phyloP scores from a whole-genome alignment of 495 filamentous ascomycete genomes.

The Gamarada debralockiae region DNA sequence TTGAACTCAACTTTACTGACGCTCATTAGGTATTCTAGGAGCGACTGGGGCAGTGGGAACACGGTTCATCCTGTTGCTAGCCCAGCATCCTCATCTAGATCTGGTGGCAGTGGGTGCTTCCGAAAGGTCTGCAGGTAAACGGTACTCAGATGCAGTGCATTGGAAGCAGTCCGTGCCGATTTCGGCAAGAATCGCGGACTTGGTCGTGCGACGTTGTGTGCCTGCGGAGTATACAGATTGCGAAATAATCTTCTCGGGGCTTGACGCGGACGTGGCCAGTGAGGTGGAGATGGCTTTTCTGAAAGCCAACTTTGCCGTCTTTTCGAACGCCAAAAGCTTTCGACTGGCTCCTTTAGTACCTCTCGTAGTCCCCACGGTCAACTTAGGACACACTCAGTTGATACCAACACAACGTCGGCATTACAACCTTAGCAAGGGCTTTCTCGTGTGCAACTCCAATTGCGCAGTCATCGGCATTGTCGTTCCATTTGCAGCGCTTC shows the following conservation, averaged over 20 bases:
- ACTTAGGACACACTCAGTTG: slow-evolving; percentile 68
- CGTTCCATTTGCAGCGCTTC: slow-evolving; percentile 78
- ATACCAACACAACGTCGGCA: slow-evolving; percentile 71
- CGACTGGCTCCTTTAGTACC: slow-evolving; percentile 76
- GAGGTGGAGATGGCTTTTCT: slow-evolving; percentile 75
- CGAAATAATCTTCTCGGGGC: slow-evolving; percentile 78
- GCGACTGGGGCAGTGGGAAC: slow-evolving; percentile 78
- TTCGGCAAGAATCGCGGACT: slow-evolving; percentile 56
- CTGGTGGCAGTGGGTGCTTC: slow-evolving; percentile 77
- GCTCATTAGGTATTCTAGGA: slow-evolving; percentile 53
- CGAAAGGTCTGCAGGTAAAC: slow-evolving; percentile 71
- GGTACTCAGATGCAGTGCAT: slow-evolving; percentile 71
- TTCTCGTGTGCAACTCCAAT: slow-evolving; percentile 86
- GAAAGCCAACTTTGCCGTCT: slow-evolving; percentile 72
- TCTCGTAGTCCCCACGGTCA: slow-evolving; percentile 80
- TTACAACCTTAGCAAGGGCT: slow-evolving; percentile 65
- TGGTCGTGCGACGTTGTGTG: slow-evolving; percentile 70
- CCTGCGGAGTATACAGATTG: slow-evolving; percentile 71
- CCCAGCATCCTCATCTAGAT: slow-evolving; percentile 69
- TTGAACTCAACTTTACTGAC: too few relatives aligned
- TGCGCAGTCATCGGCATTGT: slow-evolving; percentile 90
- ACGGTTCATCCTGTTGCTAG: slow-evolving; percentile 77
- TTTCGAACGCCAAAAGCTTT: slow-evolving; percentile 90
- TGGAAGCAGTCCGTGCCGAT: slow-evolving; percentile 81
- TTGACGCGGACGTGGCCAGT: slow-evolving; percentile 78